These are phyloP conservation scores for Mallotus japonicus DNA, from an alignment of 441 rosid genomes.

Conservation along the genomic window DNA sequence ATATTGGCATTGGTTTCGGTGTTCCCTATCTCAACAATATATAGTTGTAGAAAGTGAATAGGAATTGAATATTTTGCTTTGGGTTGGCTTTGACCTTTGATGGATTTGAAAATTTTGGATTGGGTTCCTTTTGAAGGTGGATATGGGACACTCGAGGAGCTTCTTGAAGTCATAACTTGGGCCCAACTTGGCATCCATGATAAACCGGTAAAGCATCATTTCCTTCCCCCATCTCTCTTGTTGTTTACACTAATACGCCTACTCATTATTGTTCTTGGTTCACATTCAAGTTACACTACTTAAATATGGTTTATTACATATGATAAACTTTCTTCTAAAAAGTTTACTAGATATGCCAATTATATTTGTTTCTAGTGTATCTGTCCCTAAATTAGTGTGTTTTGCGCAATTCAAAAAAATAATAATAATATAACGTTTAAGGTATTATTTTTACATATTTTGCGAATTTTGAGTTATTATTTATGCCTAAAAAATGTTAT, in stretches of 20 bases:
- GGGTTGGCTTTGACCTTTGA: not conserved
- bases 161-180: slow-evolving; percentile 87
- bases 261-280: not conserved
- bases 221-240: slow-evolving; percentile 14
- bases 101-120: not conserved
- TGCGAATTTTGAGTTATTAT: no score
- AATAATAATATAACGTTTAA: no score
- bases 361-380: no score
- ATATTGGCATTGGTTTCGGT: no score
- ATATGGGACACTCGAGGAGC: slow-evolving; percentile 93
- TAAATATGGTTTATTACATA: no score
- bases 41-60: not conserved
- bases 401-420: no score
- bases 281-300: no score
- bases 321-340: no score
- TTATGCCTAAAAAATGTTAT: not conserved
- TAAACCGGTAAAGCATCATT: slow-evolving; percentile 56
- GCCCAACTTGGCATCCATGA: slow-evolving; percentile 94
- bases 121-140: slow-evolving; percentile 53
- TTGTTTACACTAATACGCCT: not conserved
- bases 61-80: not conserved
- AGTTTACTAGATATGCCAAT: no score
- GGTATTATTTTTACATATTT: no score
- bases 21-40: no score
- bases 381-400: no score